phyloP scores from a whole-genome alignment of 257 asterid genomes.

The Solanum chilense region DNA sequence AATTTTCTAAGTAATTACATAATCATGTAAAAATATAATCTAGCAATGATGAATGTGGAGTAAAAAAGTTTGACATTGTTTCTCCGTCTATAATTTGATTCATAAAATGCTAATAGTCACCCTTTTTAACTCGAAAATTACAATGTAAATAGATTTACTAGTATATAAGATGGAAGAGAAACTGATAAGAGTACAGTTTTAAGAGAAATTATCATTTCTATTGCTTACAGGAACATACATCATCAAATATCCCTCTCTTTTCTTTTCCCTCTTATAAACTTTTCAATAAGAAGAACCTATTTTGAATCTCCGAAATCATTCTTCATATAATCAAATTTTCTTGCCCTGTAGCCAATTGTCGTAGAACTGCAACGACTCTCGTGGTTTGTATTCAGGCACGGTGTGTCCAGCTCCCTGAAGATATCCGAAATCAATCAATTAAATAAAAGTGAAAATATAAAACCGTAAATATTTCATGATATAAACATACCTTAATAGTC shows the following conservation, averaged over 20 bases:
- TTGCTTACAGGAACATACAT: background rate
- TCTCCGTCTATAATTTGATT: background rate
- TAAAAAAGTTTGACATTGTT: background rate
- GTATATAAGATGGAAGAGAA: background rate
- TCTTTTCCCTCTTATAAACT: background rate
- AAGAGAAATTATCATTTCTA: background rate
- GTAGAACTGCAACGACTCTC: slow-evolving; percentile 62
- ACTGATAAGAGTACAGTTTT: background rate
- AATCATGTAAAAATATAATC: too few relatives aligned
- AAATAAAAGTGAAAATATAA: too few relatives aligned
- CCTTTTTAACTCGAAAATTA: background rate
- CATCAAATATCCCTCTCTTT: background rate
- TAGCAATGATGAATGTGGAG: background rate
- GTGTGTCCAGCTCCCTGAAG: slow-evolving; percentile 91
- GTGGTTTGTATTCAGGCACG: slow-evolving; percentile 91
- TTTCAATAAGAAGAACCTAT: background rate
- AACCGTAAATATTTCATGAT: too few relatives aligned
- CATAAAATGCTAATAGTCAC: background rate
- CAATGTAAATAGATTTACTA: background rate
- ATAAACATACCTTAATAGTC: slow-evolving; percentile 57
- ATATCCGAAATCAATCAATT: background rate
- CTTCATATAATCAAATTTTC: slow-evolving; percentile 23
- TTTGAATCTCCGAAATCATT: background rate
- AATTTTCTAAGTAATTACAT: background rate
- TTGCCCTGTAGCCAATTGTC: slow-evolving; percentile 53